These are phyloP conservation scores for Scheffersomyces lignosus DNA, from an alignment of 805 yeast genomes.

Conservation along the genomic window DNA sequence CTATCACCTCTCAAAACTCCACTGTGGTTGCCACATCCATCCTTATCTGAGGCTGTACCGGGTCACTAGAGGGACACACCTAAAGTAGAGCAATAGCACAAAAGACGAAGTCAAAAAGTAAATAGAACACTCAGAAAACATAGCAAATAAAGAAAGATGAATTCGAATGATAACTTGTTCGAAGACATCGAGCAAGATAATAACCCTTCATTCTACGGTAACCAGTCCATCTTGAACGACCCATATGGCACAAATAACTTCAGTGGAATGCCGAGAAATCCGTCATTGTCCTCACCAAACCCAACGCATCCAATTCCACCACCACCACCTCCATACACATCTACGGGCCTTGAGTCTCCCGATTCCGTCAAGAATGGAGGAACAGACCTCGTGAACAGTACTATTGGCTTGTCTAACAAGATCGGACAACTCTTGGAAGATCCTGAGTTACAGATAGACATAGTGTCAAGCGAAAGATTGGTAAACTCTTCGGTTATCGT, in stretches of 20 bases:
- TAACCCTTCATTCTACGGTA: constrained; percentile 44
- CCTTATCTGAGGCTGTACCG: too few relatives aligned
- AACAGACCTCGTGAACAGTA: constrained; percentile 27
- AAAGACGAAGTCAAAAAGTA: too few relatives aligned
- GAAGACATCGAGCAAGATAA: constrained; percentile 47
- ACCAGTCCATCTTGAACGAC: constrained; percentile 27
- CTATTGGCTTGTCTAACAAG: constrained; percentile 29
- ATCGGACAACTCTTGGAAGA: constrained; percentile 30
- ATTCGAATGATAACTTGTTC: constrained; percentile 21
- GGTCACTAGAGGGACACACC: too few relatives aligned
- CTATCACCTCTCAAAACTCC: too few relatives aligned
- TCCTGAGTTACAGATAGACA: constrained; percentile 26
- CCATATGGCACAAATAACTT: constrained; percentile 21
- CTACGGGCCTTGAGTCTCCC: constrained; percentile 1
- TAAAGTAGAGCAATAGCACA: too few relatives aligned
- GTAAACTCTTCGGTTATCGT: constrained; percentile 38
- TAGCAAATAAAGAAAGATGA: too few relatives aligned
- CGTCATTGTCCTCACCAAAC: neutral
- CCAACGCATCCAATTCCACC: neutral
- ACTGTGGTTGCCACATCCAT: too few relatives aligned
- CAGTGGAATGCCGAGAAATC: constrained; percentile 4
- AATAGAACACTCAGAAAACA: too few relatives aligned
- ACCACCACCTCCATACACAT: neutral
- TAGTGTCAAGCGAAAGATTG: constrained; percentile 36
- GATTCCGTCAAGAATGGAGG: constrained; percentile 3